Conservation (phyloP, 176 grass and related monocot genomes). For the Otatea glauca region DNA sequence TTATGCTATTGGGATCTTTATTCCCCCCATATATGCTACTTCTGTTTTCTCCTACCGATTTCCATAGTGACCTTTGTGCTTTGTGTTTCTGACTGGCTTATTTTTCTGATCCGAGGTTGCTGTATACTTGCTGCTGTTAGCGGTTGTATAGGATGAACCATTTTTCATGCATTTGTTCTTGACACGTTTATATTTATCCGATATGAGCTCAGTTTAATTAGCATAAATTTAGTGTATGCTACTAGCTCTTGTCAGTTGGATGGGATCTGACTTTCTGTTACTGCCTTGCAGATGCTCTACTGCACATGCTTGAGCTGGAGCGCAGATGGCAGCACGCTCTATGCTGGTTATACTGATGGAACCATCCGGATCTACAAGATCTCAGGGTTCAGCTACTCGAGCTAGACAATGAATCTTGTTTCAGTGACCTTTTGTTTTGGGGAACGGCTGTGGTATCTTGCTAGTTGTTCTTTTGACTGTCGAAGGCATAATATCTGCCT, state of each 20-base stretch:
- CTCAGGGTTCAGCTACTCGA: constrained; percentile 59
- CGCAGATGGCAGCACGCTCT: constrained; percentile 81
- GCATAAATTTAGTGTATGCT: not conserved
- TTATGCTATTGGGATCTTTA: not conserved
- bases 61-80: not conserved
- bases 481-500: constrained; percentile 48
- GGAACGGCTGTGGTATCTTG: constrained; percentile 23
- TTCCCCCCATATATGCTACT: not conserved
- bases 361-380: constrained; percentile 76
- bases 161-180: not conserved
- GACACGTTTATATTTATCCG: not conserved
- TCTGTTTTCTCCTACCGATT: not conserved
- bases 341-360: constrained; percentile 86
- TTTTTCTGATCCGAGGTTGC: not conserved
- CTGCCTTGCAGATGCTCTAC: constrained; percentile 62
- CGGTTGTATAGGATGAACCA: not conserved
- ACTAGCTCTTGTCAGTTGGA: not conserved
- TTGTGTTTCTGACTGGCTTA: not conserved
- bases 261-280: not conserved
- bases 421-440: constrained; percentile 19
- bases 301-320: constrained; percentile 93
- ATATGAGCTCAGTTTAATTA: not conserved
- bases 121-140: not conserved
- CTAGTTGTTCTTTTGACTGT: constrained; percentile 39
- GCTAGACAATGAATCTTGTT: constrained; percentile 46